Conservation (phyloP, 1,284 basidiomycete genomes). For the Ceratobasidium sp. region DNA sequence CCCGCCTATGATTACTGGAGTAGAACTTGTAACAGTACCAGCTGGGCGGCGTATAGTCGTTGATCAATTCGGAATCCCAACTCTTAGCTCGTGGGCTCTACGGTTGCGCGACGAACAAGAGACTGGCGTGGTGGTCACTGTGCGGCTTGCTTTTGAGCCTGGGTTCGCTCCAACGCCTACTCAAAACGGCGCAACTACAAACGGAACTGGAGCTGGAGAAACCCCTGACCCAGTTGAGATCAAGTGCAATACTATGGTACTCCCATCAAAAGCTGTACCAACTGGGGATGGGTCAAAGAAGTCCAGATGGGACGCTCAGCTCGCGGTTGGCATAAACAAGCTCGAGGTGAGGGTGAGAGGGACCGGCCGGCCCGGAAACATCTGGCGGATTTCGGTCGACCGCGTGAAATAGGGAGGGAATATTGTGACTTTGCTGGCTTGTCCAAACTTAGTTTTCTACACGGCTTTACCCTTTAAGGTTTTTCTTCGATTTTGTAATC, state of each 20-base stretch:
- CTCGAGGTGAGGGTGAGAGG: conserved; percentile 45
- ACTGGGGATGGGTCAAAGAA: conserved; percentile 2
- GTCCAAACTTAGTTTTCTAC: too few species aligned
- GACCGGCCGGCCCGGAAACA: conserved; percentile 21
- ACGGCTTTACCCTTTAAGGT: too few species aligned
- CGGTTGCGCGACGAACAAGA: conserved; percentile 7
- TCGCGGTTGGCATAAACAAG: conserved; percentile 33
- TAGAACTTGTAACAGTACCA: conserved; percentile 23
- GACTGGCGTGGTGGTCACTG: conserved; percentile 10
- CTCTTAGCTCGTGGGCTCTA: conserved; percentile 29
- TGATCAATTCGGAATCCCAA: conserved; percentile 12
- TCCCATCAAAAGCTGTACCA: conserved; percentile 14
- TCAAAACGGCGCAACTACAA: conserved; percentile 19
- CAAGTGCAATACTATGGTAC: conserved; percentile 20
- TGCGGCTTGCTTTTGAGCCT: conserved; percentile 14
- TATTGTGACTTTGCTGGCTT: too few species aligned
- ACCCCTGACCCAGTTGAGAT: conserved; percentile 35
- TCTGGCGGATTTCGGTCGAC: conserved; percentile 40
- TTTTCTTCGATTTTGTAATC: too few species aligned
- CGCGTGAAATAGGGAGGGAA: neutral
- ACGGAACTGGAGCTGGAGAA: conserved; percentile 3
- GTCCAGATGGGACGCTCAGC: conserved; percentile 43
- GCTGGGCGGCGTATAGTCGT: conserved; percentile 14
- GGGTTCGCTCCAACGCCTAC: conserved; percentile 4
- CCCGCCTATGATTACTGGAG: conserved; percentile 14